Evolutionary conservation across 2,329 filamentous ascomycete genomes (phyloP).

Genomic region (Cylindrodendrum hubeiense): DNA sequence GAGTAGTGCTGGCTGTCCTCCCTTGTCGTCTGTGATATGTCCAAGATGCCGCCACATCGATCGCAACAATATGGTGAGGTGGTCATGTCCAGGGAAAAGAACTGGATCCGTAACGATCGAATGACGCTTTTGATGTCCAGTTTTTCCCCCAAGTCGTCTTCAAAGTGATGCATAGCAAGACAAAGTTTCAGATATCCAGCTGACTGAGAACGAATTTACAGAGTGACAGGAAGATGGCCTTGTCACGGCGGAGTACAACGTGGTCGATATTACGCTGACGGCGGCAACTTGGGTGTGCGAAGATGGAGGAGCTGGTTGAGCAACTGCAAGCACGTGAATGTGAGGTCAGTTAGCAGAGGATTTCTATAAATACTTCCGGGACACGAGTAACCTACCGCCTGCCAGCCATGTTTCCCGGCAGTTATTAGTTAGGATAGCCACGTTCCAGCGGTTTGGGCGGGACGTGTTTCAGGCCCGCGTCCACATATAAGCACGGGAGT

Average conservation of each 20-base stretch:
- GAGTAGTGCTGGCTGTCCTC: not conserved
- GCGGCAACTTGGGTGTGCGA: not conserved
- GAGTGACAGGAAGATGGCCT: not conserved
- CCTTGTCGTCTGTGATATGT: not conserved
- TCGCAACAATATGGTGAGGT: not conserved
- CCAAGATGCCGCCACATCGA: not conserved
- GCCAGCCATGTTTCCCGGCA: not conserved
- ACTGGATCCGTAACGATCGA: not conserved
- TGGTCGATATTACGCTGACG: not conserved
- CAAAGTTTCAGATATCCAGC: not conserved
- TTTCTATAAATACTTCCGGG: not conserved
- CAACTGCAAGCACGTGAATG: not conserved
- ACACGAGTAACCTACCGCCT: not conserved
- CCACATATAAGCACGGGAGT: not conserved
- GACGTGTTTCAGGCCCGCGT: not conserved
- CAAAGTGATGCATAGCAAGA: not conserved
- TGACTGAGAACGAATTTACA: not conserved
- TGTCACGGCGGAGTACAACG: too few species aligned
- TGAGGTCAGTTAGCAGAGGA: not conserved
- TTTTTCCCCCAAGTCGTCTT: not conserved
- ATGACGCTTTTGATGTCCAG: not conserved
- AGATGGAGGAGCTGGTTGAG: not conserved
- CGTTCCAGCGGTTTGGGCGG: too few species aligned
- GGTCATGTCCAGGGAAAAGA: not conserved
- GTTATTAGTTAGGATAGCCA: not conserved